Evolutionary conservation across 441 rosid genomes (phyloP).

Genomic region (Erodium trifolium): DNA sequence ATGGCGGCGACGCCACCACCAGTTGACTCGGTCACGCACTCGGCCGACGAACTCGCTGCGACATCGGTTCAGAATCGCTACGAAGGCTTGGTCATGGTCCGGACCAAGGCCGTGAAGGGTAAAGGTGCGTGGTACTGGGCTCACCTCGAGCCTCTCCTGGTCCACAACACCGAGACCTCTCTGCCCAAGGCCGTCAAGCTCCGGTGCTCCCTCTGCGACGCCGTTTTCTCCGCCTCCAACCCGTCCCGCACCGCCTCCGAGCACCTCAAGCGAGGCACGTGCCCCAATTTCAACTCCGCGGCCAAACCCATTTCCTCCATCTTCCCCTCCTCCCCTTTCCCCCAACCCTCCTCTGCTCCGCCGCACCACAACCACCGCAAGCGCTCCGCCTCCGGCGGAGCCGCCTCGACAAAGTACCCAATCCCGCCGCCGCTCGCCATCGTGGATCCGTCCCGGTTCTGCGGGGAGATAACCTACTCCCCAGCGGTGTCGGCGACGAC

Average conservation of each 20-base stretch:
- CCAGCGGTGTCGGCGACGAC: too few relatives aligned
- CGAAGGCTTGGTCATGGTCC: background rate
- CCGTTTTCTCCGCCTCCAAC: conserved; percentile 2
- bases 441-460: too few relatives aligned
- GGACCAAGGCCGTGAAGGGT: background rate
- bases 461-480: too few relatives aligned
- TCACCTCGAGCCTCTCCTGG: background rate
- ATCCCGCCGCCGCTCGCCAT: too few relatives aligned
- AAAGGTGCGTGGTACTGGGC: background rate
- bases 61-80: conserved; percentile 1
- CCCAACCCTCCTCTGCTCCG: background rate
- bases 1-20: too few relatives aligned
- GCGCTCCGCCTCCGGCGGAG: conserved; percentile 2
- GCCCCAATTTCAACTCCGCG: background rate
- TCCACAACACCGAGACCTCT: background rate
- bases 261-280: background rate
- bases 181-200: background rate
- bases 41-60: background rate
- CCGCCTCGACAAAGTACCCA: too few relatives aligned
- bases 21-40: background rate
- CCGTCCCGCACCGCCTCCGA: conserved; percentile 5
- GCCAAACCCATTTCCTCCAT: background rate
- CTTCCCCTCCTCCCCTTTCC: too few relatives aligned
- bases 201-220: background rate
- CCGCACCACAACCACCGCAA: conserved; percentile 2